Conservation (phyloP, 2,329 filamentous ascomycete genomes). For the Nemania bipapillata region DNA sequence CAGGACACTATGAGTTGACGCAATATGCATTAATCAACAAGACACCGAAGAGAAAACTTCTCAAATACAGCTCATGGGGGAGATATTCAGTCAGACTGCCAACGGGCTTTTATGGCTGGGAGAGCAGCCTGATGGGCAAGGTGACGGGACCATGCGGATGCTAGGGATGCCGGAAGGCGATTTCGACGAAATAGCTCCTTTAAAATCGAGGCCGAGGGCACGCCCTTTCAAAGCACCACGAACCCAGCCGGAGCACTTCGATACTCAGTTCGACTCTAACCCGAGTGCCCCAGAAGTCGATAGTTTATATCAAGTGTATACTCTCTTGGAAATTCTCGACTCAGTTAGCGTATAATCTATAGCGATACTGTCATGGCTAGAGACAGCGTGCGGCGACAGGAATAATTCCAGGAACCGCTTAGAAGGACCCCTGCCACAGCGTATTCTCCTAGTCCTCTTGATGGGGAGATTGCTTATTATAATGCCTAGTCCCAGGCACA, state of each 20-base stretch:
- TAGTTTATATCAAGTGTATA: conserved; percentile 27
- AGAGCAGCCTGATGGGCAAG: conserved; percentile 11
- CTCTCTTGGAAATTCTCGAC: conserved; percentile 11
- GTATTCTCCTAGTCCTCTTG: neutral
- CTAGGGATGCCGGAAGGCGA: neutral
- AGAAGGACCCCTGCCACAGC: conserved; percentile 5
- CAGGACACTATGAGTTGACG: conserved; percentile 24
- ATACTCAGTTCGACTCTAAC: conserved; percentile 14
- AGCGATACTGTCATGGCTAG: conserved; percentile 26
- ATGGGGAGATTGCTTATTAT: conserved; percentile 17
- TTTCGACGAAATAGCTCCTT: conserved; percentile 9
- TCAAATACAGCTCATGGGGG: conserved; percentile 17
- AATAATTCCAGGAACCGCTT: conserved; percentile 20
- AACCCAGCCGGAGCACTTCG: conserved; percentile 25
- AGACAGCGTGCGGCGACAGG: neutral
- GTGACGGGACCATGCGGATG: conserved; percentile 6
- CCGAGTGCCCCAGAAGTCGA: conserved; percentile 23
- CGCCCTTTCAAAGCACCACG: conserved; percentile 18
- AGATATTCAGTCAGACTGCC: conserved; percentile 26
- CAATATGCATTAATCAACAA: conserved; percentile 22
- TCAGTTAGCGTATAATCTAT: conserved; percentile 26
- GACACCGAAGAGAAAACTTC: conserved; percentile 11
- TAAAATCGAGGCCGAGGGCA: neutral
- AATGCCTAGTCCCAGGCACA: conserved; percentile 23
- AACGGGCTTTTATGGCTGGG: conserved; percentile 25